Evolutionary conservation across 371 early-diverging fungal genomes (phyloP).

Genomic region (Syncephalastrum racemosum): DNA sequence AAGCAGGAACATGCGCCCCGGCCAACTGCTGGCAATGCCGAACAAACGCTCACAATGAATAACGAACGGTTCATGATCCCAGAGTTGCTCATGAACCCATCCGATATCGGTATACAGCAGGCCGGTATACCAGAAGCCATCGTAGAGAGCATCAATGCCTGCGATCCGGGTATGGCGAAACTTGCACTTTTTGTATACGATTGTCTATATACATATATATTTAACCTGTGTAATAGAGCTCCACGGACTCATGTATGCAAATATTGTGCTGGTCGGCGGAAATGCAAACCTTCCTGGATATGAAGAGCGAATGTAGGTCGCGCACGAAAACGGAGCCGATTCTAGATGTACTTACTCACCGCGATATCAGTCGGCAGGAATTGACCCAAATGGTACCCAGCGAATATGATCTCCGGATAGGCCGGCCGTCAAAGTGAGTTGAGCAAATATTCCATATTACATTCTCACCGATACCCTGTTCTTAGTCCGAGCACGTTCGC

Average conservation of each 20-base stretch:
- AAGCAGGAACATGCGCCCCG: constrained; percentile 7
- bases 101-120: constrained; percentile 83
- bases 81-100: constrained; percentile 81
- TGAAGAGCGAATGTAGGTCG: constrained; percentile 63
- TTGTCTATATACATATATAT: not conserved
- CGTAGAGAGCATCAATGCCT: constrained; percentile 58
- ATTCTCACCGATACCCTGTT: constrained; percentile 2
- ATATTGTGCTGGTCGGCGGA: constrained; percentile 80
- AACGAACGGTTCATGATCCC: constrained; percentile 87
- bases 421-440: constrained; percentile 62
- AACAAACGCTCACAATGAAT: constrained; percentile 74
- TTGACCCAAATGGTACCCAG: constrained; percentile 63
- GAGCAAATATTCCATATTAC: not conserved
- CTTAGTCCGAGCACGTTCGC: constrained; percentile 53
- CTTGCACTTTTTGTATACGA: not conserved
- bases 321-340: not conserved
- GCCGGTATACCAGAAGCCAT: constrained; percentile 83
- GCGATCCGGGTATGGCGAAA: constrained; percentile 41
- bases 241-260: constrained; percentile 71
- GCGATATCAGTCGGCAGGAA: constrained; percentile 50
- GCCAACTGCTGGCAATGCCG: constrained; percentile 26
- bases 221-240: constrained; percentile 36
- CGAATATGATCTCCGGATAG: constrained; percentile 65
- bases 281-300: constrained; percentile 71
- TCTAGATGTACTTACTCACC: not conserved